These are phyloP conservation scores for Hypholoma fasciculare DNA, from an alignment of 768 basidiomycete genomes.

Conservation along the genomic window DNA sequence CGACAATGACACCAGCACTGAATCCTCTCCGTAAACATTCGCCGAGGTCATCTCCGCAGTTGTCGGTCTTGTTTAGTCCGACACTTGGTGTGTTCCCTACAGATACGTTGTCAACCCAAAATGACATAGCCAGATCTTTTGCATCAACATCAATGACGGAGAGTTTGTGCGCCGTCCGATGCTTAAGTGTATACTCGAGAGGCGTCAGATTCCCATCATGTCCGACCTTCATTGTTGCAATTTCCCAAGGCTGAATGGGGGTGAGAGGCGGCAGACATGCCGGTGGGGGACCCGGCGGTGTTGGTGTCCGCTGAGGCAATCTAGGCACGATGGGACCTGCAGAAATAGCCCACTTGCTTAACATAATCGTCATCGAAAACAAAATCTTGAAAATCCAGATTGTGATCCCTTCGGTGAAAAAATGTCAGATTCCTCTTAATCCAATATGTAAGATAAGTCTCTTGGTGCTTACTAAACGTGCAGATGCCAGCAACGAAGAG, in stretches of 20 bases:
- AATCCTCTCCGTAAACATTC: constrained; percentile 16
- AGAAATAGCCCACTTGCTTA: no score
- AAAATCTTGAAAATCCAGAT: no score
- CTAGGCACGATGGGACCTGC: no score
- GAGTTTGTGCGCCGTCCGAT: constrained; percentile 14
- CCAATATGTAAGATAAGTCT: no score
- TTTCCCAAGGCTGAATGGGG: constrained; percentile 10
- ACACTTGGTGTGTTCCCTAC: constrained; percentile 1
- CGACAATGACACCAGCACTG: constrained; percentile 16
- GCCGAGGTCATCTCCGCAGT: constrained; percentile 16
- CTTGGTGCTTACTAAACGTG: no score
- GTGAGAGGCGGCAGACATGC: not conserved
- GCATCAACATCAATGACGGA: constrained; percentile 19
- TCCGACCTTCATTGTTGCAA: constrained; percentile 15
- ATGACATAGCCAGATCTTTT: constrained; percentile 18
- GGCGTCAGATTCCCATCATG: constrained; percentile 15
- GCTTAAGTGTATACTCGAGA: constrained; percentile 20
- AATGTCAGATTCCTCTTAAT: no score
- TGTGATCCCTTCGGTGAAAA: no score
- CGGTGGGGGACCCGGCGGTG: not conserved
- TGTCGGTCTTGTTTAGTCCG: constrained; percentile 4
- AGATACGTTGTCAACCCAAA: constrained; percentile 17
- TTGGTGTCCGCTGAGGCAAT: no score
- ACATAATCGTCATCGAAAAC: no score
- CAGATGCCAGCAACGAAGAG: no score